Evolutionary conservation across 768 basidiomycete genomes (phyloP), one percentile per base, ranked within the genome.

Genomic region (Serendipita sp.): DNA sequence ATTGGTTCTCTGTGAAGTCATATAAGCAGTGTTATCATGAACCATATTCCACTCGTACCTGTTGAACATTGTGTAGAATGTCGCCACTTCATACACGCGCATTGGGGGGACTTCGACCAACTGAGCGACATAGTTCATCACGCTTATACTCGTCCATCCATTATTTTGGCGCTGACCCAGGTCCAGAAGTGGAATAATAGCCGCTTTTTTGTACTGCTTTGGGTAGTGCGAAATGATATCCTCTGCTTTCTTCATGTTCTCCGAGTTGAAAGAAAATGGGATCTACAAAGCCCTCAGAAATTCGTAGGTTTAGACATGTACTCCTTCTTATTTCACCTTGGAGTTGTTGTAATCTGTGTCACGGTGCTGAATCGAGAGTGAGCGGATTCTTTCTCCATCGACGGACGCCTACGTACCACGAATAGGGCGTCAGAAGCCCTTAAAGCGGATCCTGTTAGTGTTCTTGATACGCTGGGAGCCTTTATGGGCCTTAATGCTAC

Each of bases 41-140:
- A 14, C 14, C 14, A 14, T 38, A 14, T 5, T 38, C 38, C 14
- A 38, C 38, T 66, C 81, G 69, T 64, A 90, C 90, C 94, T 82
- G 78, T 97, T 99, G 81, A 97, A 98, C 95, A 99, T 98, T 68
- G 96, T 99, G 75, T 99, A 99, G 77, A 99, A 99, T 14, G 92
- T 94, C 17, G 95, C 95, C 60, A 99, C 96, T 74, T 99, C 96
- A 72, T 99, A 99, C 1, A 97, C 96, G 9, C 96, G 88, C 96
- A 99, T 98, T 61, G 90, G 90, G 9, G 88, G 90, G 82, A 99
- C 87, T 69, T 88, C 91, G 31, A 98, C 80, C 33, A 95, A 77
- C 67, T 89, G 87, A 0, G 96, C 96, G 62, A 99, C 87, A 69
- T 93, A 90, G 76, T 99, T 97, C 96, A 99, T 99, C 65, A 95